Base-by-base conservation (phyloP, 352 stramenopile genomes). In the Pythium aristosporum region DNA sequence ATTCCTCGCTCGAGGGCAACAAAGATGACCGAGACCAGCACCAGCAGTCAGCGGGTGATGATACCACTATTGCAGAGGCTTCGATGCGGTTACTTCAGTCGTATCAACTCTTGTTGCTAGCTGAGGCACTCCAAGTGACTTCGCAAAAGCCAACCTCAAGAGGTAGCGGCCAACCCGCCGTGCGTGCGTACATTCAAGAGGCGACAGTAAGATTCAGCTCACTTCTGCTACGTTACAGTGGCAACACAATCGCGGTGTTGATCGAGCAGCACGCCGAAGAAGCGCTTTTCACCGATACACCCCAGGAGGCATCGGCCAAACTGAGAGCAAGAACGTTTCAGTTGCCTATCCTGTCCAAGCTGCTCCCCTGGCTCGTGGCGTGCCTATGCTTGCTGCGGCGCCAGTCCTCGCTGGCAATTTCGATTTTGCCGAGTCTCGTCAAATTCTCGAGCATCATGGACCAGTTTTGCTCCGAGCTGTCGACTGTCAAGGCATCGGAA, bases 361-460 rank as follows among this genome's bases (percentile, higher is more conserved):
- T 92, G 10, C 53, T 96, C 1, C 85, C 87, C 39, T 93, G 84
- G 84, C 84, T 94, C 60, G 73, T 94, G 6, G 80, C 83, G 12
- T 92, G 77, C 36, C 57, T 93, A 57, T 93, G 87, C 54, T 67
- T 96, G n/a, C 60, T 96, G 49, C 78, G 85, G 5, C 85, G 87
- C 0, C 87, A 96, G 60, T 81, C 79, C 1, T 96, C 84, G 87
- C 72, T 96, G 4, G 83, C 82, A 5, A 76, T 82, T 25, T 75
- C 82, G 9, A 79, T 94, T 15, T 65, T 96, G 2, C 85, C 87
- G 2, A 75, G 76, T 18, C 61, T 92, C 15, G 75, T 85, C 34
- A 75, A 81, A 25, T 75, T 96, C 50, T 73, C 92, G 8, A 76
- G 79, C 55, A 75, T 69, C 12, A 42, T 96, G 12, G 82, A 94